A percentile compares a stretch with the other conserved stretches of the same genome.
Conservation (phyloP, 257 asterid genomes). For the Scutellaria baicalensis region DNA sequence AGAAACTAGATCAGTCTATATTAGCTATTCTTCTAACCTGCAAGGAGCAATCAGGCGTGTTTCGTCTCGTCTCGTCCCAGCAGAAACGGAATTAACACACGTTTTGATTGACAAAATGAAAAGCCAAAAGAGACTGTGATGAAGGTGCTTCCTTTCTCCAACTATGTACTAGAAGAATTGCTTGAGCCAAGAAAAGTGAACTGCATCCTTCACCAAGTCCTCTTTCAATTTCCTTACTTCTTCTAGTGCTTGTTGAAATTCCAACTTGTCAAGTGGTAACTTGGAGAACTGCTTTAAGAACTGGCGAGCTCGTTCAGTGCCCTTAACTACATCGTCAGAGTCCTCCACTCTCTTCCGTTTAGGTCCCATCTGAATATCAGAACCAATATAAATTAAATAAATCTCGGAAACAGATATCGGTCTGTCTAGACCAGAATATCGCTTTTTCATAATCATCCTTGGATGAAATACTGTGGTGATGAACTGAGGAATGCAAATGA, state of each 20-base stretch:
- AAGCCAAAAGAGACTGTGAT: not conserved
- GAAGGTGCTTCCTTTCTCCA: constrained; percentile 1
- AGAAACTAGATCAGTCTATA: not conserved
- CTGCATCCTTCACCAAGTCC: constrained; percentile 69
- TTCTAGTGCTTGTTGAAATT: constrained; percentile 43
- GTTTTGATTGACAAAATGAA: not conserved
- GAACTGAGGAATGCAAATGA: too few species aligned
- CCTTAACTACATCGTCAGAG: constrained; percentile 50
- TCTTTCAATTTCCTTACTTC: constrained; percentile 43
- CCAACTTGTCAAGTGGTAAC: constrained; percentile 78
- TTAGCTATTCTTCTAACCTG: not conserved
- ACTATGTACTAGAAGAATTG: constrained; percentile 42
- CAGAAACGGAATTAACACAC: not conserved
- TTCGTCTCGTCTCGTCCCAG: not conserved
- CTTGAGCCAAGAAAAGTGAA: constrained; percentile 63
- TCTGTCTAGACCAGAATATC: too few species aligned
- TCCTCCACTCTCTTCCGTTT: constrained; percentile 68
- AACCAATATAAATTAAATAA: not conserved
- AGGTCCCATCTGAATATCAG: constrained; percentile 37
- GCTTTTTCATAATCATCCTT: too few species aligned
- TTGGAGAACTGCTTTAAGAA: constrained; percentile 75
- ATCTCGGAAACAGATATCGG: not conserved
- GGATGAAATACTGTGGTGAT: too few species aligned
- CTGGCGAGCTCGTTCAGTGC: constrained; percentile 65
- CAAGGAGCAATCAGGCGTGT: not conserved